Evolutionary conservation across 192 early-diverging fungal species (phyloP).

Genomic region (Dimargaris xerosporica): DNA sequence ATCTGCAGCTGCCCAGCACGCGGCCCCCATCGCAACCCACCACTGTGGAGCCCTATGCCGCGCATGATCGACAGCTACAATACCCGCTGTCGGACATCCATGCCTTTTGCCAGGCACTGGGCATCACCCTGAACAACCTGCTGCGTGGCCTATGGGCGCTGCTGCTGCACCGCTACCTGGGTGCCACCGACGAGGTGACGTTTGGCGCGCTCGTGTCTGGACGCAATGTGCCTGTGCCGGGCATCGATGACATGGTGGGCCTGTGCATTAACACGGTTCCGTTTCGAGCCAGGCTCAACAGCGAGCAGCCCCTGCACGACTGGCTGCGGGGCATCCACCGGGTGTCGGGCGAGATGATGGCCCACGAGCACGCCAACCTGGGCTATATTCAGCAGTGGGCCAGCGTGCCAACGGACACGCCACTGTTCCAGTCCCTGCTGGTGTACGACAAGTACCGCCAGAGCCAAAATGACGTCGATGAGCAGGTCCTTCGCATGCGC

Average conservation of each 20-base stretch:
- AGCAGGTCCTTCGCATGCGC: no score
- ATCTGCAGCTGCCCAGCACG: neutral
- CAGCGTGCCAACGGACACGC: neutral
- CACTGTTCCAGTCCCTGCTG: neutral
- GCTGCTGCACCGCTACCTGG: neutral
- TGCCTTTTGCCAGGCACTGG: neutral
- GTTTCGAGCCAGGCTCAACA: neutral
- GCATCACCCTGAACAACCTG: conserved; percentile 4
- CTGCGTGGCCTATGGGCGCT: conserved; percentile 8
- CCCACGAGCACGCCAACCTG: neutral
- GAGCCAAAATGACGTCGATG: neutral
- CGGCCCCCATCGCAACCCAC: no score
- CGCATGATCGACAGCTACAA: no score
- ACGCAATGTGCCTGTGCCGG: neutral
- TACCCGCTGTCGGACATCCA: neutral
- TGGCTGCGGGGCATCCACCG: neutral
- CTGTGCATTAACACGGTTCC: conserved; percentile 3
- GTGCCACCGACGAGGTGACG: neutral
- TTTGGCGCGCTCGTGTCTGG: conserved; percentile 5
- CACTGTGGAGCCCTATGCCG: no score
- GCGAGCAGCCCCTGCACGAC: neutral
- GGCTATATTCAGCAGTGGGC: neutral
- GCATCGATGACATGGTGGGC: conserved; percentile 9
- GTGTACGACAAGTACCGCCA: neutral
- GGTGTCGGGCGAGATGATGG: neutral